Conservation (phyloP, 2,329 filamentous ascomycete genomes). For the Fusarium pseudonygamai region DNA sequence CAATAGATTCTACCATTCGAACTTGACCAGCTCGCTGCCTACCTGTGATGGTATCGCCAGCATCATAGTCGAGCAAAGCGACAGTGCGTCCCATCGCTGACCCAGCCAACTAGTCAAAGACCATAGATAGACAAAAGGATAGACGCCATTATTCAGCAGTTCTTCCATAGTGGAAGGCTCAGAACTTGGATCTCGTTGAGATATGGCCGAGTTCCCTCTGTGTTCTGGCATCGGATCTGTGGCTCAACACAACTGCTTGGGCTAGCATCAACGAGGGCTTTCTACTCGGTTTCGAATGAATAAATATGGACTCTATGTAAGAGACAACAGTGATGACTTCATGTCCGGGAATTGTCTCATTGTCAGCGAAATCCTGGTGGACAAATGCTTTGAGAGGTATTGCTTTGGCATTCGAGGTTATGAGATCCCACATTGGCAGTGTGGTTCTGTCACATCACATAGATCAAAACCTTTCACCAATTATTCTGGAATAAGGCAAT, state of each 20-base stretch:
- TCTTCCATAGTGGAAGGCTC: background rate
- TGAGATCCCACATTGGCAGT: background rate
- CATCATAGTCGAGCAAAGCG: background rate
- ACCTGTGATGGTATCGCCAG: too few species aligned
- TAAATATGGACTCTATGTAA: fast-evolving
- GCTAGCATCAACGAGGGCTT: fast-evolving
- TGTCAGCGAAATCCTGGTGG: background rate
- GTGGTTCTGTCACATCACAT: background rate
- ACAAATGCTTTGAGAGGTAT: background rate
- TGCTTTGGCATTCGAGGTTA: background rate
- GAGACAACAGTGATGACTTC: background rate
- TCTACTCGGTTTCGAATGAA: background rate
- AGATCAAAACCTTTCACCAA: background rate
- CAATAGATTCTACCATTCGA: background rate
- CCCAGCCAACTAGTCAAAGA: too few species aligned
- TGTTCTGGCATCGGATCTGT: background rate
- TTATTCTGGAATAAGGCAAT: background rate
- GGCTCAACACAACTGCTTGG: background rate
- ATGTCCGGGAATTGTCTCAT: fast-evolving
- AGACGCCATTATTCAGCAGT: too few species aligned
- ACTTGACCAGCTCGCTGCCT: too few species aligned
- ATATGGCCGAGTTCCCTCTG: background rate
- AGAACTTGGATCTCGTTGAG: fast-evolving
- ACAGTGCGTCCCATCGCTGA: fast-evolving
- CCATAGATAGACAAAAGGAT: fast-evolving